These are phyloP conservation scores for Boechera divaricarpa DNA, from an alignment of 345 rosid genomes.

Conservation along the genomic window DNA sequence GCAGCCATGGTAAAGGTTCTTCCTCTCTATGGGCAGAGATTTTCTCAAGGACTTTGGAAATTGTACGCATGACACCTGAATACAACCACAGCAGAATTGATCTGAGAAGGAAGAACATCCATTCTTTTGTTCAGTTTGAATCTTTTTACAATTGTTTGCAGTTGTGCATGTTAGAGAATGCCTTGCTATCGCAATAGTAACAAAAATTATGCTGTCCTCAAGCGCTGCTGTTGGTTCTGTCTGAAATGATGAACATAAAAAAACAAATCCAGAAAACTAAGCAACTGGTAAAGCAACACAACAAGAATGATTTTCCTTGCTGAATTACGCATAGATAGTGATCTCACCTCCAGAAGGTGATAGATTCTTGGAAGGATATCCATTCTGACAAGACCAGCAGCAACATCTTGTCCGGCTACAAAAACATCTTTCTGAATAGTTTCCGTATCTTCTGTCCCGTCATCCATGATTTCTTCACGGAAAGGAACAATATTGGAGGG, in stretches of 20 bases:
- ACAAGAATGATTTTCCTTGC: conserved; percentile 10
- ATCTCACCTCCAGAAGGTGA: conserved; percentile 77
- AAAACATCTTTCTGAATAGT: conserved; percentile 86
- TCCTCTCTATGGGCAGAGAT: conserved; percentile 48
- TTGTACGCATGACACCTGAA: conserved; percentile 68
- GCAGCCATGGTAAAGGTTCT: conserved; percentile 66
- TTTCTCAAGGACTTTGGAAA: conserved; percentile 72
- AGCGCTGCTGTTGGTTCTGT: conserved; percentile 54
- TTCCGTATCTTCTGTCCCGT: conserved; percentile 61
- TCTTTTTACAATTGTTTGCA: conserved; percentile 65
- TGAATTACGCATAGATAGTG: conserved; percentile 21
- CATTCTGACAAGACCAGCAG: conserved; percentile 92
- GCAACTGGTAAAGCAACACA: conserved; percentile 27
- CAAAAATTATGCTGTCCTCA: conserved; percentile 67
- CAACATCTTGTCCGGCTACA: conserved; percentile 92
- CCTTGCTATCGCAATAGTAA: conserved; percentile 78
- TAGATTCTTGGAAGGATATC: conserved; percentile 75
- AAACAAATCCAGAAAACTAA: conserved; percentile 14
- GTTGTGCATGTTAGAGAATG: conserved; percentile 81
- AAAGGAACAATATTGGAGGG: conserved; percentile 68
- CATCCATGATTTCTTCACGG: conserved; percentile 54
- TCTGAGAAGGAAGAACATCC: conserved; percentile 60
- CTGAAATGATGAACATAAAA: conserved; percentile 54
- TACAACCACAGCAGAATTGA: conserved; percentile 70
- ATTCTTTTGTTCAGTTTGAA: conserved; percentile 54